phyloP scores from a whole-genome alignment of 2,329 filamentous ascomycete species.

The Botrytis tulipae region DNA sequence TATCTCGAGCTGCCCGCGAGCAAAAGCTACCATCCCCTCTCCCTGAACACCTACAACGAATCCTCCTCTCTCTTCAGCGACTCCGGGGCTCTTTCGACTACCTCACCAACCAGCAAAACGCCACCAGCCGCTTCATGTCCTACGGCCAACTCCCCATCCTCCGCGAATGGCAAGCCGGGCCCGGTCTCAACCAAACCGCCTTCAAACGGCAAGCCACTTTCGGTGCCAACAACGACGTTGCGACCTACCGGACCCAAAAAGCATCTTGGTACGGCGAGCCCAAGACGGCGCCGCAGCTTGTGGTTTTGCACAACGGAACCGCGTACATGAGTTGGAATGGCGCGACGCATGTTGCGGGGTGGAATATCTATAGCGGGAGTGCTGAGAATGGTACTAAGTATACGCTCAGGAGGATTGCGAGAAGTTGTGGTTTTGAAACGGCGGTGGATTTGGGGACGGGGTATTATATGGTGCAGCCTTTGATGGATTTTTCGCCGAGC shows the following conservation, averaged over 20 bases:
- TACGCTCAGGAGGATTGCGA: neutral
- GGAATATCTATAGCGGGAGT: neutral
- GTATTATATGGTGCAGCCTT: neutral
- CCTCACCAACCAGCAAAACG: neutral
- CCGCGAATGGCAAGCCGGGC: neutral
- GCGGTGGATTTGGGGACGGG: neutral
- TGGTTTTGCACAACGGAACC: neutral
- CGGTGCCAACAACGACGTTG: neutral
- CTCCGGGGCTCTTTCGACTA: neutral
- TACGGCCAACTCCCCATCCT: neutral
- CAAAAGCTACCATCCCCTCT: too few relatives aligned
- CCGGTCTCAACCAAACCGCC: neutral
- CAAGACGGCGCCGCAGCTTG: neutral
- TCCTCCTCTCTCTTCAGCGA: neutral
- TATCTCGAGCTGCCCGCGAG: neutral
- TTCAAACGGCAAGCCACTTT: neutral
- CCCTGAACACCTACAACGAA: neutral
- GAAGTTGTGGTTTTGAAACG: neutral
- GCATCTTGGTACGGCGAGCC: neutral
- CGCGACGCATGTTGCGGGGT: neutral
- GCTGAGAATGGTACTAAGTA: neutral
- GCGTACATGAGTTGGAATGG: neutral
- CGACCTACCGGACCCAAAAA: neutral
- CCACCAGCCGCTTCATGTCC: neutral
- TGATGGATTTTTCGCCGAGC: neutral